Percentiles rank a stretch among this genome's conserved stretches.
These are phyloP conservation scores for Botrytis medusae DNA, from an alignment of 2,329 filamentous ascomycete genomes.

Conservation along the genomic window DNA sequence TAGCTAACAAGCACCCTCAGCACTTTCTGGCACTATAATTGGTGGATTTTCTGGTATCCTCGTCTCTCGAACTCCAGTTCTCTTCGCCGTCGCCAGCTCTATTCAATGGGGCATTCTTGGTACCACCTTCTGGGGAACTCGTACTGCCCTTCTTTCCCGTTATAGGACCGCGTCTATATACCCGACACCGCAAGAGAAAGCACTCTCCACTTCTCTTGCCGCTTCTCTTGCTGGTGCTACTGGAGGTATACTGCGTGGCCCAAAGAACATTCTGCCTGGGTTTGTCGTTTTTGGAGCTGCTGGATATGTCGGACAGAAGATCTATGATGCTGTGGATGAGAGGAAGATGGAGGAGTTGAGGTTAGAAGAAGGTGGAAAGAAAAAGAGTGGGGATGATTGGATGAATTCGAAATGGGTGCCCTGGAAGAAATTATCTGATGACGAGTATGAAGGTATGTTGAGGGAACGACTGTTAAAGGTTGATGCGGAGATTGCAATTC, in stretches of 20 bases:
- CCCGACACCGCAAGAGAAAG: constrained; percentile 57
- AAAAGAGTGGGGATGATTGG: constrained; percentile 41
- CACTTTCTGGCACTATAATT: constrained; percentile 55
- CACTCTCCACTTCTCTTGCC: constrained; percentile 67
- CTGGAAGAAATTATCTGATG: constrained; percentile 66
- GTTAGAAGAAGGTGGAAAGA: constrained; percentile 37
- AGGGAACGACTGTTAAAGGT: constrained; percentile 68
- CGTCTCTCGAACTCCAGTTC: constrained; percentile 61
- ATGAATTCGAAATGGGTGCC: constrained; percentile 69
- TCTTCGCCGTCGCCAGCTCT: constrained; percentile 72
- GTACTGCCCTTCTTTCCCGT: constrained; percentile 49
- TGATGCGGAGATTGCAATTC: constrained; percentile 73
- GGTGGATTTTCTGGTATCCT: constrained; percentile 72
- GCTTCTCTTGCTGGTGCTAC: constrained; percentile 69
- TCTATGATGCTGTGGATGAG: constrained; percentile 53
- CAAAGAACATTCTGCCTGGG: constrained; percentile 56
- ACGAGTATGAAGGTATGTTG: constrained; percentile 71
- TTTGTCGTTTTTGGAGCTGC: constrained; percentile 58
- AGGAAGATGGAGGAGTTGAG: constrained; percentile 31
- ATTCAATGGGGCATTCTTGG: constrained; percentile 81
- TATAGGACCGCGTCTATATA: constrained; percentile 35
- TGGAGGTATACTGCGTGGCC: constrained; percentile 58
- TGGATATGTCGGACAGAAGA: constrained; percentile 55
- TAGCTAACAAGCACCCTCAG: neutral
- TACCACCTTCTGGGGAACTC: constrained; percentile 66